Evolutionary conservation across 768 basidiomycete genomes (phyloP).

Genomic region (Lactifluus volemus): DNA sequence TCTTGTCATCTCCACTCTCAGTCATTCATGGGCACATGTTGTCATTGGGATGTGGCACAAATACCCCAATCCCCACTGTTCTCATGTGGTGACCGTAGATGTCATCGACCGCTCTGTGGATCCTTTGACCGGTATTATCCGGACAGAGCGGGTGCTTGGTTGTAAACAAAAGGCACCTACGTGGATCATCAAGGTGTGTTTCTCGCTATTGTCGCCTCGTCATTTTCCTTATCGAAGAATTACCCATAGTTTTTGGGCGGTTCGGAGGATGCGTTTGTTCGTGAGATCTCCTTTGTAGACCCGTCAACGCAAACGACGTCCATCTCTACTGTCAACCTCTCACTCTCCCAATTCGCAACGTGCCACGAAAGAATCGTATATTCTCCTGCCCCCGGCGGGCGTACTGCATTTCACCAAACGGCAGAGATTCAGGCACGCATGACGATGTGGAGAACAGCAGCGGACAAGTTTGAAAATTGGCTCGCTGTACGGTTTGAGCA

Average conservation of each 20-base stretch:
- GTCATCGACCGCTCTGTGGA: constrained; percentile 81
- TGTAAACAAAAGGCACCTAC: constrained; percentile 86
- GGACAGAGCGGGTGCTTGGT: constrained; percentile 83
- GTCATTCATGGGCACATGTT: constrained; percentile 87
- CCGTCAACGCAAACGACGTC: constrained; percentile 72
- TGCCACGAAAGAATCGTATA: constrained; percentile 90
- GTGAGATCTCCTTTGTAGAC: constrained; percentile 91
- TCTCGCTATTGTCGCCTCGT: background rate
- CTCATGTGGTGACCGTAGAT: constrained; percentile 81
- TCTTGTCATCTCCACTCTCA: constrained; percentile 26
- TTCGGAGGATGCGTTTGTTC: constrained; percentile 89
- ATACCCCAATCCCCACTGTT: constrained; percentile 90
- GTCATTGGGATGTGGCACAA: constrained; percentile 92
- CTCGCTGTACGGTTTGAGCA: constrained; percentile 84
- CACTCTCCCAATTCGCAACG: constrained; percentile 88
- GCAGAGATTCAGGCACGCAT: constrained; percentile 84
- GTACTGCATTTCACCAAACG: constrained; percentile 79
- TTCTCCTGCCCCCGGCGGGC: constrained; percentile 50
- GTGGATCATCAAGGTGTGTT: constrained; percentile 87
- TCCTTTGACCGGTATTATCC: constrained; percentile 76
- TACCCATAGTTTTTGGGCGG: constrained; percentile 71
- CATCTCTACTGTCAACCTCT: constrained; percentile 88
- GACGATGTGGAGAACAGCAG: constrained; percentile 71
- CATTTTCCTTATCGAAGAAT: background rate
- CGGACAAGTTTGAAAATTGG: constrained; percentile 79